Evolutionary conservation across 768 basidiomycete genomes (phyloP).

Genomic region (Rhodosporidiobolus sp.): DNA sequence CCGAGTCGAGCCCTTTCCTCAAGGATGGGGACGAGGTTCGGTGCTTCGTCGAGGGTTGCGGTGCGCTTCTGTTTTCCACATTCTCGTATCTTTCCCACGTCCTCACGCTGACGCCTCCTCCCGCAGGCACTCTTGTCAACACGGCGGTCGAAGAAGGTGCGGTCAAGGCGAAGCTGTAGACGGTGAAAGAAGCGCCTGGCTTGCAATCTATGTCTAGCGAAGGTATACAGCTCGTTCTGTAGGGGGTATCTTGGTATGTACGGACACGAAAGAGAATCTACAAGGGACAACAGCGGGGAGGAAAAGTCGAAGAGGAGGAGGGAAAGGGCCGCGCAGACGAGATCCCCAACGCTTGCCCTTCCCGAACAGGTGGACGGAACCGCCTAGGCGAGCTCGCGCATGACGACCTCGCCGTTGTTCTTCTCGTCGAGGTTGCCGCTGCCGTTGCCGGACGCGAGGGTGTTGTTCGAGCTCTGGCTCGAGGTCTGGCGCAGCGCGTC

Average conservation of each 20-base stretch:
- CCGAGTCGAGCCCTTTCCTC: conserved; percentile 20
- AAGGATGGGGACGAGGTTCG: conserved; percentile 18
- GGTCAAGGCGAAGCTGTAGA: conserved; percentile 20
- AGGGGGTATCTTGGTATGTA: too few relatives aligned
- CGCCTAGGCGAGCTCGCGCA: neutral
- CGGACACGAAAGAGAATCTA: too few relatives aligned
- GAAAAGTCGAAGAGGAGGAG: too few relatives aligned
- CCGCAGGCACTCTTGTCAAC: conserved; percentile 35
- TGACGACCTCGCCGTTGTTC: neutral
- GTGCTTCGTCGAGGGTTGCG: conserved; percentile 32
- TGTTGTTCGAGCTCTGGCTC: neutral
- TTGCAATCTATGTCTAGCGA: too few relatives aligned
- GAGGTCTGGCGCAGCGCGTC: neutral
- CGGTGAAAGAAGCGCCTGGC: neutral
- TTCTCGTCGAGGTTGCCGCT: neutral
- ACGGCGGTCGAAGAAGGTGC: conserved; percentile 8
- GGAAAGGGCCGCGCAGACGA: too few relatives aligned
- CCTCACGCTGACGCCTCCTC: neutral
- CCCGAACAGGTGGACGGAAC: too few relatives aligned
- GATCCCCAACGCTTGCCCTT: too few relatives aligned
- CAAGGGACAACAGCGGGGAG: too few relatives aligned
- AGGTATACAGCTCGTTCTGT: too few relatives aligned
- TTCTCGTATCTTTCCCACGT: too few relatives aligned
- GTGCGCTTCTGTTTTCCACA: neutral
- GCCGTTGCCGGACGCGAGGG: neutral